Evolutionary conservation across 768 basidiomycete species (phyloP), one percentile per base, ranked within the genome.

Genomic region (Suillus weaverae): DNA sequence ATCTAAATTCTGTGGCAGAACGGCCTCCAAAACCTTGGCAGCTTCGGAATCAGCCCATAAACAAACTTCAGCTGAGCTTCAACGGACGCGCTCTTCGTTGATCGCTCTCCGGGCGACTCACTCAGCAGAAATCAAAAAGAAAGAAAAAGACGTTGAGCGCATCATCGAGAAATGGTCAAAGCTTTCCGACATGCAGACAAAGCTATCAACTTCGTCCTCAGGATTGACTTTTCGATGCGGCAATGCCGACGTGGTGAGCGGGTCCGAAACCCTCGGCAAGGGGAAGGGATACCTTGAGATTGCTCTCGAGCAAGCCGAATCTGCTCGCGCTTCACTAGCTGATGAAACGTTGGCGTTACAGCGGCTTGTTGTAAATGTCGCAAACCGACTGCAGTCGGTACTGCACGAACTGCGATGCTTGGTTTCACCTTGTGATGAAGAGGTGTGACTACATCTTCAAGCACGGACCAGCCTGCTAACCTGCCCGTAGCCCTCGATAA

Each of bases 101-200:
- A 91, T 92, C 67, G 85, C 85, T 11, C 79, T 92, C 14, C 87
- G 94, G 32, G 81, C 86, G 46, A 84, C 88, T 0, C 86, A 92
- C 66, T 82, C 85, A 63, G 81, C 82, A 41, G 94, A 95, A 72
- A 73, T 92, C 39, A 93, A 89, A 82, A 91, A 90, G 80, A 86
- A 85, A 70, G 93, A 95, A 69, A 89, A 89, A 68, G 92, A 95
- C 46, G 76, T 88, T 20, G 92, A 94, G 69, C 83, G 87, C 20
- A 86, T 90, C 72, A 68, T 84, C 33, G 92, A 94, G 57, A 87
- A 86, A 67, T 93, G 91, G 90, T 78, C 81, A 35, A 93, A 88
- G 71, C 73, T 94, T 20, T 77, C 85, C 6, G 92, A 93, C 63
- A 73, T 81, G 11, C 93, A 94, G 74, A 73, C 83, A 0, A 91